These are phyloP conservation scores for Gaeumannomyces tritici DNA, from an alignment of 2,329 filamentous ascomycete species.

Conservation along the genomic window DNA sequence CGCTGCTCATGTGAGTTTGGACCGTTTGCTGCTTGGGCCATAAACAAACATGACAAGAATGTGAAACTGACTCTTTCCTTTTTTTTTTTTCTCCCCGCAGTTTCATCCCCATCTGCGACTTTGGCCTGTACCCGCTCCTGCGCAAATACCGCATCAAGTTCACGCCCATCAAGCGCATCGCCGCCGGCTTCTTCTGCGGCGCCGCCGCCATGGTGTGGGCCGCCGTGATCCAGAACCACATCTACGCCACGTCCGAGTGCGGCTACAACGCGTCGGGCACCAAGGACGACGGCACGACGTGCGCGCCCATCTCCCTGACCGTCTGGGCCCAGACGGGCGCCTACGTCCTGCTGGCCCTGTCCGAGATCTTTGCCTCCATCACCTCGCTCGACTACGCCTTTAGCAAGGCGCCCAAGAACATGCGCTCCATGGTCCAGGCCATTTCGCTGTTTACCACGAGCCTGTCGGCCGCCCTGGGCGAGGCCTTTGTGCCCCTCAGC, in stretches of 20 bases:
- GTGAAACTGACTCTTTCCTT: not conserved
- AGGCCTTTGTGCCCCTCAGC: constrained; percentile 54
- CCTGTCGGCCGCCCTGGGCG: constrained; percentile 59
- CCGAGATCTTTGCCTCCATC: constrained; percentile 45
- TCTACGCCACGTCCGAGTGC: constrained; percentile 55
- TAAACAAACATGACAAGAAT: not conserved
- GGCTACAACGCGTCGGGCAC: constrained; percentile 35
- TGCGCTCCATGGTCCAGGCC: constrained; percentile 66
- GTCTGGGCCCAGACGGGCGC: constrained; percentile 50
- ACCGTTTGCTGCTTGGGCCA: no score
- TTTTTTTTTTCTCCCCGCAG: no score
- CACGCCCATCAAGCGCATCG: constrained; percentile 69
- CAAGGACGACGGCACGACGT: constrained; percentile 28
- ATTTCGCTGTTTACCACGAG: constrained; percentile 64
- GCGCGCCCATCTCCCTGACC: constrained; percentile 49
- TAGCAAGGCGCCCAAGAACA: constrained; percentile 69
- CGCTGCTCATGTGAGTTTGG: constrained; percentile 50
- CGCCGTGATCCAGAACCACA: constrained; percentile 48
- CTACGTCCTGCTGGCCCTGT: constrained; percentile 39
- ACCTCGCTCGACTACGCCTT: constrained; percentile 68
- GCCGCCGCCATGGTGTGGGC: constrained; percentile 51
- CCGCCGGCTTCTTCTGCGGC: constrained; percentile 58
- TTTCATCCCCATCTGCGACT: constrained; percentile 63
- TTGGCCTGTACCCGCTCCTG: constrained; percentile 58
- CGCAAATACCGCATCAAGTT: constrained; percentile 55